A percentile compares a stretch with the other conserved stretches of the same genome.
These are phyloP conservation scores for Filobasidium floriforme DNA, from an alignment of 768 basidiomycete species.

Conservation along the genomic window DNA sequence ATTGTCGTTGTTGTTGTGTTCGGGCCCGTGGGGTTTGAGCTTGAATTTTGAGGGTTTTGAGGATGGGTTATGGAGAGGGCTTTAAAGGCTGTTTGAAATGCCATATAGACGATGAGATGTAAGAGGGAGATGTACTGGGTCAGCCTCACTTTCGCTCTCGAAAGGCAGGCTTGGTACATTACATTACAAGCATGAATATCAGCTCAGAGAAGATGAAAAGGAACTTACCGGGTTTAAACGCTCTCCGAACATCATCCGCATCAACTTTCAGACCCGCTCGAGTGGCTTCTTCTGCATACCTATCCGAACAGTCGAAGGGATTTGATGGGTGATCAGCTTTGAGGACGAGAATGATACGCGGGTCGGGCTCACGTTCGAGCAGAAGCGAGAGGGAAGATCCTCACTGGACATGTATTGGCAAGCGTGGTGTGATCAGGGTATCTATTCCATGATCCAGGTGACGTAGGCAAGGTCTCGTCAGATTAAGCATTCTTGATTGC, in stretches of 20 bases:
- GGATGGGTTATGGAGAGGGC: constrained; percentile 26
- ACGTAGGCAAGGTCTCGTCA: too few relatives aligned
- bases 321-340: not conserved
- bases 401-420: constrained; percentile 41
- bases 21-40: too few relatives aligned
- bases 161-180: not conserved
- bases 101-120: too few relatives aligned
- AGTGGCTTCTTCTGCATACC: constrained; percentile 41
- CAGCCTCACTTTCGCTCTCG: too few relatives aligned
- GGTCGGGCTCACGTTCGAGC: too few relatives aligned
- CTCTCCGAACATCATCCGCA: constrained; percentile 29
- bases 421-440: constrained; percentile 39
- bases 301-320: constrained; percentile 22
- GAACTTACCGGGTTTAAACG: constrained; percentile 35
- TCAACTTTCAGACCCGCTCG: constrained; percentile 29
- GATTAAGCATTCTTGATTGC: not conserved
- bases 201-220: not conserved
- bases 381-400: not conserved
- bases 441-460: constrained; percentile 24
- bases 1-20: too few relatives aligned
- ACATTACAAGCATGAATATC: not conserved
- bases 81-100: constrained; percentile 33
- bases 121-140: too few relatives aligned
- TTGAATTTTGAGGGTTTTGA: too few relatives aligned
- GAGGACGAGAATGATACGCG: too few relatives aligned